Evolutionary conservation across 148 eudicot species (phyloP).

Genomic region (Salicornia ramosissima): DNA sequence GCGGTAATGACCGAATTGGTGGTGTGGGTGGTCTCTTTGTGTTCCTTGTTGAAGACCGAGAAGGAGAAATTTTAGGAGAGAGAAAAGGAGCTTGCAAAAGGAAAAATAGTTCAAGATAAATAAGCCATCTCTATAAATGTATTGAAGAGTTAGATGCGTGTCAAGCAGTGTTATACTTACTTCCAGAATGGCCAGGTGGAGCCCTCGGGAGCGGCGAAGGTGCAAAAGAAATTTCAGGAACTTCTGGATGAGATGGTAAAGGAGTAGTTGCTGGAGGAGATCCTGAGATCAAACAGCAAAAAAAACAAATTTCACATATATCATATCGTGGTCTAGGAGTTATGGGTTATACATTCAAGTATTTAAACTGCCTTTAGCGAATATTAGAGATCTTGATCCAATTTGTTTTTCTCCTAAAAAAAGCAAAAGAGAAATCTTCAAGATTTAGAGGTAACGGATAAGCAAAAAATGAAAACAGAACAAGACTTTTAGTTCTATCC

Average conservation of each 20-base stretch:
- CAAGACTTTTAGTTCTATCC: constrained; percentile 17
- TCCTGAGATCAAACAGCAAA: constrained; percentile 20
- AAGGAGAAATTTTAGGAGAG: constrained; percentile 56
- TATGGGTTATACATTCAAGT: no score
- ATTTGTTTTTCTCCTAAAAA: no score
- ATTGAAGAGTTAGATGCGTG: background rate
- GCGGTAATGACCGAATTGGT: constrained; percentile 60
- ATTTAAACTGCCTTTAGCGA: background rate
- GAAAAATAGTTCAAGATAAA: constrained; percentile 19
- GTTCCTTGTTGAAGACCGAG: constrained; percentile 42
- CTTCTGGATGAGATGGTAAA: constrained; percentile 26
- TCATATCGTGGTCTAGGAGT: no score
- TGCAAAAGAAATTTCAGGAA: constrained; percentile 20
- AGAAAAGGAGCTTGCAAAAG: constrained; percentile 50
- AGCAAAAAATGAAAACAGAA: constrained; percentile 29
- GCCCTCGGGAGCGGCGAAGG: constrained; percentile 23
- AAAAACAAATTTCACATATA: no score
- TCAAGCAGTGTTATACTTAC: constrained; percentile 26
- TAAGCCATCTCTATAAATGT: constrained; percentile 18
- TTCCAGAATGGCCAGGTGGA: constrained; percentile 21
- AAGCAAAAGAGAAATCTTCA: no score
- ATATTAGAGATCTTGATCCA: constrained; percentile 18
- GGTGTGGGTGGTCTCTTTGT: constrained; percentile 39
- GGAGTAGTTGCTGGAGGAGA: constrained; percentile 27
- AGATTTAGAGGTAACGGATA: no score